Percentiles rank a stretch among this genome's conserved stretches.
Evolutionary conservation across 176 grass and related monocot genomes (phyloP).

Genomic region (Panicum miliaceum): DNA sequence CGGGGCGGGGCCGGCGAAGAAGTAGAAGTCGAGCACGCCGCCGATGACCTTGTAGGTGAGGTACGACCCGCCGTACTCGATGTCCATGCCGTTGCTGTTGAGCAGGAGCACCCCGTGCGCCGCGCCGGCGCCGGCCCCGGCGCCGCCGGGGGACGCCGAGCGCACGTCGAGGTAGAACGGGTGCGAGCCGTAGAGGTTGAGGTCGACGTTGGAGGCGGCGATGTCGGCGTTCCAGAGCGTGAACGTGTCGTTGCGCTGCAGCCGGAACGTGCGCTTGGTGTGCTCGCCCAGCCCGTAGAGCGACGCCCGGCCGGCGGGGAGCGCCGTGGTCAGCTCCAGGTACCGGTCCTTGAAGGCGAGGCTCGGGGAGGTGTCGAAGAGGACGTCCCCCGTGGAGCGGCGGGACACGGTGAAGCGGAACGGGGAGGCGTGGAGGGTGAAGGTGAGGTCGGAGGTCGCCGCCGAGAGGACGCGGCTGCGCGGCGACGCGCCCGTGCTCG

Average conservation of each 20-base stretch:
- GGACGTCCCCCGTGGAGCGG: constrained; percentile 57
- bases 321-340: constrained; percentile 68
- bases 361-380: constrained; percentile 47
- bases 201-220: neutral
- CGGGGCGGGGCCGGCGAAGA: constrained; percentile 71
- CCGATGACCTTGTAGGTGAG: constrained; percentile 91
- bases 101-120: constrained; percentile 86
- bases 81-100: constrained; percentile 95
- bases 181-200: constrained; percentile 88
- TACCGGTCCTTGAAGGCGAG: constrained; percentile 81
- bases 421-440: constrained; percentile 57
- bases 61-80: constrained; percentile 61
- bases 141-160: constrained; percentile 15
- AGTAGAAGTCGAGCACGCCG: constrained; percentile 89
- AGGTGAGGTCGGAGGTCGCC: constrained; percentile 57
- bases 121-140: neutral
- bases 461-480: constrained; percentile 49
- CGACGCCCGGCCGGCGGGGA: constrained; percentile 50
- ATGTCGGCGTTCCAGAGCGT: constrained; percentile 90
- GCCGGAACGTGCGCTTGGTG: constrained; percentile 70
- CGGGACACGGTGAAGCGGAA: constrained; percentile 64
- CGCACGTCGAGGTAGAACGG: constrained; percentile 93
- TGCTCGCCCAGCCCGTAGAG: constrained; percentile 92
- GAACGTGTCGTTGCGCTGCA: constrained; percentile 62
- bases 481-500: neutral